Evolutionary conservation across 2,329 filamentous ascomycete species (phyloP).

Genomic region (Colletotrichum nymphaeae): DNA sequence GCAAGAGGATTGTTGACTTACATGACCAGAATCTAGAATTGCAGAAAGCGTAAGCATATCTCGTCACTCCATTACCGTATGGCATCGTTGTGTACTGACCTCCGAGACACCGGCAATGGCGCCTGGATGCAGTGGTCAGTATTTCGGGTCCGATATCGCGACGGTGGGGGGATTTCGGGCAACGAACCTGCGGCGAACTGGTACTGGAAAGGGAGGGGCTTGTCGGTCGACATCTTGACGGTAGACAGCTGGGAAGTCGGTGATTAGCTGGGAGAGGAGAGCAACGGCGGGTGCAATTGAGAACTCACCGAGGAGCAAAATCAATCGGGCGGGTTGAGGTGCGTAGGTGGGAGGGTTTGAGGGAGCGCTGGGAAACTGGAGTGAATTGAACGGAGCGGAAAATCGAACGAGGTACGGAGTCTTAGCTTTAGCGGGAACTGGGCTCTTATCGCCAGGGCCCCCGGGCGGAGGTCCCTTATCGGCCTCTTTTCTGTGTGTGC

Average conservation of each 20-base stretch:
- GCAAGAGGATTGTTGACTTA: conserved; percentile 54
- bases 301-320: conserved; percentile 25
- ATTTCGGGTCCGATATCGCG: conserved; percentile 37
- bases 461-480: conserved; percentile 23
- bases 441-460: conserved; percentile 23
- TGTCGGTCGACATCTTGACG: conserved; percentile 70
- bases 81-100: conserved; percentile 66
- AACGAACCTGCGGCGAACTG: conserved; percentile 89
- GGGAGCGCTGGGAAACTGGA: neutral
- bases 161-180: conserved; percentile 38
- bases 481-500: neutral
- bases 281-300: neutral
- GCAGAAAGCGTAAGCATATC: conserved; percentile 38
- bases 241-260: neutral
- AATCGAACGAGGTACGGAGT: conserved; percentile 25
- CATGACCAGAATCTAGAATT: conserved; percentile 86
- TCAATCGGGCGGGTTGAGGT: conserved; percentile 8
- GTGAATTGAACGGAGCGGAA: conserved; percentile 17
- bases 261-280: neutral
- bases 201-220: conserved; percentile 91
- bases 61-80: conserved; percentile 29
- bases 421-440: conserved; percentile 26
- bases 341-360: conserved; percentile 11
- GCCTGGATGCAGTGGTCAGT: conserved; percentile 60
- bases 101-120: conserved; percentile 98